These are phyloP conservation scores for Daldinia eschscholtzii DNA, from an alignment of 2,329 filamentous ascomycete genomes.

Conservation along the genomic window DNA sequence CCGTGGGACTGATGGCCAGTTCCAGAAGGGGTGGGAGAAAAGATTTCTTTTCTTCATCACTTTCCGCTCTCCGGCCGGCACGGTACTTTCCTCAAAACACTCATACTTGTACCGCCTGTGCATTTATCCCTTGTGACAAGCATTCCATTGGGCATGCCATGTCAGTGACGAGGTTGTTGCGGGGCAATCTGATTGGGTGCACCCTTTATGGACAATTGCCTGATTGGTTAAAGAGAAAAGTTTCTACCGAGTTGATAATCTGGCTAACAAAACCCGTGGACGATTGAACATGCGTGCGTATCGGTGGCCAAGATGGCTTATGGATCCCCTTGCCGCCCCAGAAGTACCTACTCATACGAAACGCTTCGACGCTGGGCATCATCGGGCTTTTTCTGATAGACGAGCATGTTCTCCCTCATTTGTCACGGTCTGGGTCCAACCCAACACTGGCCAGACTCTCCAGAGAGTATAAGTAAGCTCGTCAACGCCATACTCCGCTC, in stretches of 20 bases:
- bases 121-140: conserved; percentile 46
- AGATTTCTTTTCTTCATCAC: conserved; percentile 34
- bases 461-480: conserved; percentile 42
- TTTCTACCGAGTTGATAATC: conserved; percentile 43
- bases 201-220: conserved; percentile 40
- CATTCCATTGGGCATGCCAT: conserved; percentile 40
- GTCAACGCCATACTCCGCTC: conserved; percentile 35
- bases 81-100: conserved; percentile 30
- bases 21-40: conserved; percentile 29
- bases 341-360: conserved; percentile 33
- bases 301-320: conserved; percentile 41
- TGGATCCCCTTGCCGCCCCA: conserved; percentile 42
- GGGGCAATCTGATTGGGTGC: conserved; percentile 39
- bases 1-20: conserved; percentile 31
- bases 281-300: conserved; percentile 42
- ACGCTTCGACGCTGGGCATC: conserved; percentile 40
- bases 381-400: conserved; percentile 35
- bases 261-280: conserved; percentile 44
- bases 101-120: conserved; percentile 39
- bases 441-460: conserved; percentile 37
- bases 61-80: conserved; percentile 39
- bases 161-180: conserved; percentile 42
- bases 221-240: conserved; percentile 45
- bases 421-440: conserved; percentile 40
- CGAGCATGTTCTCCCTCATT: conserved; percentile 30